Percentiles rank a stretch among this genome's conserved stretches.
Evolutionary conservation across 129 eudicot genomes (phyloP).

Genomic region (Arctium lappa): DNA sequence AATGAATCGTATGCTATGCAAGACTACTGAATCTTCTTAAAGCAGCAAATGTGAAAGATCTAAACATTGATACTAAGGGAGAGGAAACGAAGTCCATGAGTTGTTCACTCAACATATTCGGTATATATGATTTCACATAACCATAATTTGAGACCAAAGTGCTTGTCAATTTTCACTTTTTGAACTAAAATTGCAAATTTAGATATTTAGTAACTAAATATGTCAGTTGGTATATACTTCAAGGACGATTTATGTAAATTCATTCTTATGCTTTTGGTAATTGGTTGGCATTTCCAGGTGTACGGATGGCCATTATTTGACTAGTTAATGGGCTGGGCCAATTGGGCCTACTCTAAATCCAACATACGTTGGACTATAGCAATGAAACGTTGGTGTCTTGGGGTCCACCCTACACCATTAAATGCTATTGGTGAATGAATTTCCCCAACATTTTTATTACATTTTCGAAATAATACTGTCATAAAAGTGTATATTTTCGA

Average conservation of each 20-base stretch:
- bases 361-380: constrained; percentile 9
- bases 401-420: background rate
- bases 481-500: background rate
- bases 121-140: background rate
- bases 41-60: background rate
- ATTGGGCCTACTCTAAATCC: constrained; percentile 16
- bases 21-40: background rate
- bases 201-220: background rate
- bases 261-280: no score
- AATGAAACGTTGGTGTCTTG: background rate
- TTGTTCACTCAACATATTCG: background rate
- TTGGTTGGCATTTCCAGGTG: constrained; percentile 16
- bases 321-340: constrained; percentile 15
- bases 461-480: background rate
- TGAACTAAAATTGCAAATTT: background rate
- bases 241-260: background rate
- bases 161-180: background rate
- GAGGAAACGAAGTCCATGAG: background rate
- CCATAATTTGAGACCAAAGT: background rate
- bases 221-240: background rate
- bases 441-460: background rate
- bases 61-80: background rate
- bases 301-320: constrained; percentile 11
- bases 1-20: background rate
- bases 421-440: background rate